Percentiles rank a stretch among this genome's conserved stretches.
Conservation (phyloP, 148 eudicot species). For the Vaccinium macrocarpon region DNA sequence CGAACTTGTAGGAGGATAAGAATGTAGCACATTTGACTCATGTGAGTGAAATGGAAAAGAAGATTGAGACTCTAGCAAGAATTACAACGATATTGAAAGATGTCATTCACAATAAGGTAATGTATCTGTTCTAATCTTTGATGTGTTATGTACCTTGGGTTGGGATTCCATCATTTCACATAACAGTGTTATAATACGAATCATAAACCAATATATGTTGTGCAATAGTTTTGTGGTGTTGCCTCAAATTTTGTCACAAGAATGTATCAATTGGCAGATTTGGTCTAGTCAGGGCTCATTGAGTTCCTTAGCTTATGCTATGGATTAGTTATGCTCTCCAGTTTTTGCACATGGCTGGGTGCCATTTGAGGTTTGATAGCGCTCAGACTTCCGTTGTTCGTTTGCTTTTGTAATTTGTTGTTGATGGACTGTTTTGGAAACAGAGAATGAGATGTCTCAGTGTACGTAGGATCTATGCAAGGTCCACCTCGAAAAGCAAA, state of each 20-base stretch:
- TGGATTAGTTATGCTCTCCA: background rate
- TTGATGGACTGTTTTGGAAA: background rate
- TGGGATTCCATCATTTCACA: background rate
- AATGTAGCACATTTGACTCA: conserved; percentile 98
- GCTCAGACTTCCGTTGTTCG: background rate
- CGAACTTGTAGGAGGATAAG: conserved; percentile 73
- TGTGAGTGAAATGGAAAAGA: conserved; percentile 97
- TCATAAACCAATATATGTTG: background rate
- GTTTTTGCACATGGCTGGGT: background rate
- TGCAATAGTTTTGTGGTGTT: background rate
- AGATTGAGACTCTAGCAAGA: conserved; percentile 91
- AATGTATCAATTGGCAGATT: background rate
- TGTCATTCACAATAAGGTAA: conserved; percentile 97
- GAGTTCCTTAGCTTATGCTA: conserved; percentile 7
- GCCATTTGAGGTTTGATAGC: background rate
- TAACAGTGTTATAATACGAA: background rate
- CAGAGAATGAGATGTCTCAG: background rate
- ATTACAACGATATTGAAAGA: conserved; percentile 92
- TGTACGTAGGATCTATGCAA: background rate
- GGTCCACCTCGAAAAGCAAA: background rate
- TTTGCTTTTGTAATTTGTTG: background rate
- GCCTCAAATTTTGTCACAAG: background rate
- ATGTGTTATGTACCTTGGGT: background rate
- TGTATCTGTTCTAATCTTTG: background rate
- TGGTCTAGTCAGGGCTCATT: background rate